These are phyloP conservation scores for Trichosanthes truncata DNA, from an alignment of 306 rosid species.

Conservation along the genomic window DNA sequence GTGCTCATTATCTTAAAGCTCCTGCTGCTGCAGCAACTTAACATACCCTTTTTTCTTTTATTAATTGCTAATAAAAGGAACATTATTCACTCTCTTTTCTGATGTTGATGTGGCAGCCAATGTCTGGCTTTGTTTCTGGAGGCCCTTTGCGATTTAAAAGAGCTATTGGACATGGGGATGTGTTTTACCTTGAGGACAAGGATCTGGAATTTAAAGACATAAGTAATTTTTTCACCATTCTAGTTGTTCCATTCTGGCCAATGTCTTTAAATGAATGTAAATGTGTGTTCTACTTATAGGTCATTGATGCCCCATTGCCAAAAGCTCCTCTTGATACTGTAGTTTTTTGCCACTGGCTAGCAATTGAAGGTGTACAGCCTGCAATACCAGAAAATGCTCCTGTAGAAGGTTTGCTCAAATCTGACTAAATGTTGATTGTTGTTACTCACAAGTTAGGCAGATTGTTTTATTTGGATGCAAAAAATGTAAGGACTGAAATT, in stretches of 20 bases:
- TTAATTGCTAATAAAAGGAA: background rate
- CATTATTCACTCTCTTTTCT: background rate
- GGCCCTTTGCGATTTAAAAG: slow-evolving; percentile 67
- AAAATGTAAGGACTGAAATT: background rate
- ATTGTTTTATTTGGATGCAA: background rate
- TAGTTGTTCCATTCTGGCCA: slow-evolving; percentile 10
- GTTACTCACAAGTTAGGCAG: background rate
- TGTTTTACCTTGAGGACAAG: slow-evolving; percentile 83
- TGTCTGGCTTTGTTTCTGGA: slow-evolving; percentile 59
- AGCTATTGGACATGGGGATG: slow-evolving; percentile 77
- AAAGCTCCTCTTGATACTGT: slow-evolving; percentile 67
- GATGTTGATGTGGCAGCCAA: slow-evolving; percentile 39
- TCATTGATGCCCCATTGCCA: slow-evolving; percentile 71
- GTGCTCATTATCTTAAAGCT: background rate
- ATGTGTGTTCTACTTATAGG: slow-evolving; percentile 31
- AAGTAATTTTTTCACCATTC: no score
- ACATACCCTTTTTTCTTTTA: background rate
- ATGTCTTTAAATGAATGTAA: slow-evolving; percentile 8
- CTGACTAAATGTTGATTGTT: background rate
- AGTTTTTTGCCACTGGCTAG: slow-evolving; percentile 62
- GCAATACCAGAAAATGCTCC: slow-evolving; percentile 93
- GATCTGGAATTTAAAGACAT: slow-evolving; percentile 89
- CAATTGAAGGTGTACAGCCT: no score
- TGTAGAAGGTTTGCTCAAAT: slow-evolving; percentile 45
- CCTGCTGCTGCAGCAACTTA: background rate